Evolutionary conservation across 768 basidiomycete genomes (phyloP).

Genomic region (Hortiboletus flavorubellus): DNA sequence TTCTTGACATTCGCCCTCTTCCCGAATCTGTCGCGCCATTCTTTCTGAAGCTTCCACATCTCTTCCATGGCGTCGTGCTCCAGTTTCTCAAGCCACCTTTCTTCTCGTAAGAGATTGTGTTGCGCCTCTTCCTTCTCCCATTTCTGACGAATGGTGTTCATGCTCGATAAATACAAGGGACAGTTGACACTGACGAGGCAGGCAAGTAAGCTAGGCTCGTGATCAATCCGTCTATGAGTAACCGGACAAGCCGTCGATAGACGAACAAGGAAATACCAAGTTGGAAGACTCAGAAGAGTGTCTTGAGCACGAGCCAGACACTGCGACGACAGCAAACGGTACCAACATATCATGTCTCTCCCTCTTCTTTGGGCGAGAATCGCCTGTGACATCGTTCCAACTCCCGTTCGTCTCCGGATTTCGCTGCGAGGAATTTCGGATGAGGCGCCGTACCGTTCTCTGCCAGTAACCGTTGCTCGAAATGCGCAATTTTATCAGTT

Average conservation of each 20-base stretch:
- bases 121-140: conserved; percentile 8
- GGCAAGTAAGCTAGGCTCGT: too few relatives aligned
- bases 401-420: conserved; percentile 54
- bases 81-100: conserved; percentile 7
- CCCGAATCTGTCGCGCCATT: conserved; percentile 9
- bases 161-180: conserved; percentile 9
- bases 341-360: conserved; percentile 33
- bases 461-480: conserved; percentile 53
- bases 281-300: too few relatives aligned
- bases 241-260: too few relatives aligned
- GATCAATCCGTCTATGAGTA: too few relatives aligned
- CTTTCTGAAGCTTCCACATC: conserved; percentile 9
- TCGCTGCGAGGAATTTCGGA: conserved; percentile 58
- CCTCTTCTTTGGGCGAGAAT: conserved; percentile 21
- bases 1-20: conserved; percentile 9
- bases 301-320: background rate
- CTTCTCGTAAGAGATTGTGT: background rate
- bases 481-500: conserved; percentile 58
- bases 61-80: background rate
- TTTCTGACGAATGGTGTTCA: conserved; percentile 5
- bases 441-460: conserved; percentile 55
- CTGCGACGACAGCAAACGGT: background rate
- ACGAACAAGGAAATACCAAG: too few relatives aligned
- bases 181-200: background rate
- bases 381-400: conserved; percentile 32